phyloP scores from a whole-genome alignment of 2,329 filamentous ascomycete genomes.

The Xylogone sp. region DNA sequence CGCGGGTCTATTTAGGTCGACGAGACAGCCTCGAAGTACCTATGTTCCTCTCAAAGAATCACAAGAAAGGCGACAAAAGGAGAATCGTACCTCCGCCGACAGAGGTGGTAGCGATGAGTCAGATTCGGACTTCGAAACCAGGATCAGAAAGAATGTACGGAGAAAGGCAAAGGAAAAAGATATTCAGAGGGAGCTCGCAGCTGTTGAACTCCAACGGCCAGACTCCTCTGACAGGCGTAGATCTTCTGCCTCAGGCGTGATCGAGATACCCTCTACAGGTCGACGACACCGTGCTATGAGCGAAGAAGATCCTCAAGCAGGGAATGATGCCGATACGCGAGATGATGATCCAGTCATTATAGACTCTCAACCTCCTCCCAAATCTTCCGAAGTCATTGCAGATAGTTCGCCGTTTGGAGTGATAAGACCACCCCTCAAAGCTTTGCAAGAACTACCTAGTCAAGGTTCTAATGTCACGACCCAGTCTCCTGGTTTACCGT shows the following conservation, averaged over 20 bases:
- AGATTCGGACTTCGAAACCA: slow-evolving; percentile 19
- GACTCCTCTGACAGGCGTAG: slow-evolving; percentile 1
- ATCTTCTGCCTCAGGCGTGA: neutral
- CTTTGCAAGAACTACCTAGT: neutral
- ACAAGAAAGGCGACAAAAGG: slow-evolving; percentile 19
- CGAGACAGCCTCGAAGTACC: slow-evolving; percentile 7
- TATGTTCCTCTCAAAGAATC: slow-evolving; percentile 26
- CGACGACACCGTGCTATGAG: slow-evolving; percentile 15
- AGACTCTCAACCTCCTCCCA: slow-evolving; percentile 19
- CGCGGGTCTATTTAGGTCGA: neutral
- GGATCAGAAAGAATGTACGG: slow-evolving; percentile 1
- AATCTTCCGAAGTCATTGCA: neutral
- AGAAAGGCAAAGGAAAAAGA: slow-evolving; percentile 6
- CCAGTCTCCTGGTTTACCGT: neutral
- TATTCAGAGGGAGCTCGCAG: slow-evolving; percentile 13
- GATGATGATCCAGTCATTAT: slow-evolving; percentile 21
- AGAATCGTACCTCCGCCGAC: slow-evolving; percentile 1
- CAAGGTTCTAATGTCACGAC: neutral
- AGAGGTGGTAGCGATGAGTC: slow-evolving; percentile 11
- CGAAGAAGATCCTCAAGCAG: slow-evolving; percentile 24
- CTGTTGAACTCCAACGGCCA: slow-evolving; percentile 7
- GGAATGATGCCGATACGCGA: slow-evolving; percentile 21
- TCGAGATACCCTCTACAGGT: slow-evolving; percentile 21
- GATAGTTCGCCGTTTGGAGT: neutral
- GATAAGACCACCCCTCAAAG: neutral